Base-by-base conservation (phyloP, 1,284 basidiomycete species). In the Grifola frondosa region DNA sequence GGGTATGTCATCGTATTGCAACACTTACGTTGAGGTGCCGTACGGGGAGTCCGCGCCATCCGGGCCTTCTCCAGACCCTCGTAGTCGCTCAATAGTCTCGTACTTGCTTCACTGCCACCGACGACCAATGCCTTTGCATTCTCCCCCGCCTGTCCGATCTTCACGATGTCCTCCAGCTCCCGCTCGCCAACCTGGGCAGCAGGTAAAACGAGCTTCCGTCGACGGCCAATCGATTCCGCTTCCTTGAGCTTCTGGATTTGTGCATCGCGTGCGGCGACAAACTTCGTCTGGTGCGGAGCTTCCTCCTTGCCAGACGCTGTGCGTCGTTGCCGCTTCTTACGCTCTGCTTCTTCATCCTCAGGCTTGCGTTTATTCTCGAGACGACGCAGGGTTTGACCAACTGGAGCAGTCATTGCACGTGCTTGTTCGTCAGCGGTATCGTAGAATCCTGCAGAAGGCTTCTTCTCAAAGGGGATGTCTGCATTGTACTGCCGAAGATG, bases 391-490 rank as follows among this genome's bases (percentile, higher is more conserved):
- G 89, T 88, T 67, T 96, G 91, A 15, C 96, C 96, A 16, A 98
- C 84, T 0, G 96, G 95, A 1, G 95, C 92, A 21, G 83, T 78
- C 29, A 88, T 84, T 26, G 85, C 76, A 42, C 91, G 89, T n/a
- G 91, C 86, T 54, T 93, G 86, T 64, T 99, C 97, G 57, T 97
- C 96, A 2, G 86, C 81, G 1, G 93, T 96, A 62, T 99, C 97
- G 67, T 98, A 99, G 70, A 99, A 99, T 1, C 97, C 97, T 5
- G 93, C 73, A 0, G 91, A 90, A 0, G 97, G 80, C 63, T 92
- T 91, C 75, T 99, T 97, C 69, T 99, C 96, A 60, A 98, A 99
- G 0, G 97, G 97, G 57, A 99, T 97, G 62, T 99, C 97, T 46
- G 92, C 85, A 61, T 97, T 99, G 71, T 99, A 99, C 84, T 93